Percentiles rank a stretch among this genome's conserved stretches.
Evolutionary conservation across 768 basidiomycete genomes (phyloP).

Genomic region (Pleurotus tuber-regium): DNA sequence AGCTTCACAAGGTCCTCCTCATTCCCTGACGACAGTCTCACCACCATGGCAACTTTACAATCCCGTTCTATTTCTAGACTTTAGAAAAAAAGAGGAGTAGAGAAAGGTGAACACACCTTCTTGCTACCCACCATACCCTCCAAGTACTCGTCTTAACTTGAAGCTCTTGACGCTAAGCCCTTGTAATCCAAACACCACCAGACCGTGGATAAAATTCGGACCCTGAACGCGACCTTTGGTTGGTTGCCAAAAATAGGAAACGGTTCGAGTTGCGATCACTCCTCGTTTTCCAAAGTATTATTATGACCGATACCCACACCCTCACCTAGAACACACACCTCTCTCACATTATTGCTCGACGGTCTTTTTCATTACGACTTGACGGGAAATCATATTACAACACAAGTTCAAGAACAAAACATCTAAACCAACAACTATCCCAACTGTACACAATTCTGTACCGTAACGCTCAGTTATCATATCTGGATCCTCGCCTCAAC

Average conservation of each 20-base stretch:
- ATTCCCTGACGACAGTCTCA: slow-evolving; percentile 4
- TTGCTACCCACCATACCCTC: neutral
- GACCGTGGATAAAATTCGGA: neutral
- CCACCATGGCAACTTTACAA: slow-evolving; percentile 1
- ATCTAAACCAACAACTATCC: neutral
- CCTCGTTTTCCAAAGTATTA: slow-evolving; percentile 10
- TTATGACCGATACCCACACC: slow-evolving; percentile 11
- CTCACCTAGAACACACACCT: slow-evolving; percentile 1
- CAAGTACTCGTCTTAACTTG: neutral
- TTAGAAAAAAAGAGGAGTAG: neutral
- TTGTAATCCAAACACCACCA: neutral
- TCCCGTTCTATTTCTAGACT: neutral
- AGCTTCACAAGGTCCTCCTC: neutral
- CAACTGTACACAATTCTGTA: neutral
- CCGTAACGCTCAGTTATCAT: neutral
- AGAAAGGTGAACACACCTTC: neutral
- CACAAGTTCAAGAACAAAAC: neutral
- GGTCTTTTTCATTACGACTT: neutral
- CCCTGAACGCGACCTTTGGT: neutral
- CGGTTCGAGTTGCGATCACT: slow-evolving; percentile 9
- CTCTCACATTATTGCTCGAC: no score
- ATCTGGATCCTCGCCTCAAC: neutral
- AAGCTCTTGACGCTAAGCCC: neutral
- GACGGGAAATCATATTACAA: neutral
- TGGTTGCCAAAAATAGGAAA: slow-evolving; percentile 4